Percentiles rank a stretch among this genome's conserved stretches.
Conservation (phyloP, 257 asterid genomes). For the Plantago major region DNA sequence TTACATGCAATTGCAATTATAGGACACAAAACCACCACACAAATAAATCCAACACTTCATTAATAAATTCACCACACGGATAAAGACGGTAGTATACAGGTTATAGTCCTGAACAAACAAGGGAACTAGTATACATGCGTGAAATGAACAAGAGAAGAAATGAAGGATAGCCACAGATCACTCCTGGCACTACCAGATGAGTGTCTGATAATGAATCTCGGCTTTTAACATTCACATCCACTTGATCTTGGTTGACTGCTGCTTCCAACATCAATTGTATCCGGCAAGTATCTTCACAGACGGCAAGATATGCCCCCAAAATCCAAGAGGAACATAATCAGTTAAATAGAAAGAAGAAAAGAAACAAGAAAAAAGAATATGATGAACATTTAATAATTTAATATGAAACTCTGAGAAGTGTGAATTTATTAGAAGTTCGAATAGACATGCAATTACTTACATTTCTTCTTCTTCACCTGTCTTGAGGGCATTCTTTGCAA, state of each 20-base stretch:
- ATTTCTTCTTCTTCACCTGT: constrained; percentile 93
- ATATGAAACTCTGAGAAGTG: no score
- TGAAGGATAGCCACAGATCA: constrained; percentile 10
- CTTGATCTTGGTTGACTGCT: constrained; percentile 64
- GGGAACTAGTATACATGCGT: constrained; percentile 29
- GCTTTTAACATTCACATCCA: constrained; percentile 68
- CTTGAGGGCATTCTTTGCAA: constrained; percentile 86
- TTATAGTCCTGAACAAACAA: background rate
- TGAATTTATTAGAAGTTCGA: no score
- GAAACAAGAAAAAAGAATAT: background rate
- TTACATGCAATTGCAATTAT: no score
- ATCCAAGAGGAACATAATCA: background rate
- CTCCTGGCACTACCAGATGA: constrained; percentile 3
- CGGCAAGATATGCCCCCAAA: constrained; percentile 3
- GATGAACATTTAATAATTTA: background rate
- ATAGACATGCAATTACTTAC: constrained; percentile 38
- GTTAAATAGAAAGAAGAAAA: background rate
- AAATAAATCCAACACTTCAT: no score
- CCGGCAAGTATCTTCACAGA: constrained; percentile 72
- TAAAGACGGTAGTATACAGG: no score
- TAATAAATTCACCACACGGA: no score
- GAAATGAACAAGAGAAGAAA: constrained; percentile 5
- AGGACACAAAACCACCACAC: no score
- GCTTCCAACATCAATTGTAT: constrained; percentile 78
- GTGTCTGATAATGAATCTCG: background rate